Base-by-base conservation (phyloP, 2,329 filamentous ascomycete species). In the Fusarium coffeatum region DNA sequence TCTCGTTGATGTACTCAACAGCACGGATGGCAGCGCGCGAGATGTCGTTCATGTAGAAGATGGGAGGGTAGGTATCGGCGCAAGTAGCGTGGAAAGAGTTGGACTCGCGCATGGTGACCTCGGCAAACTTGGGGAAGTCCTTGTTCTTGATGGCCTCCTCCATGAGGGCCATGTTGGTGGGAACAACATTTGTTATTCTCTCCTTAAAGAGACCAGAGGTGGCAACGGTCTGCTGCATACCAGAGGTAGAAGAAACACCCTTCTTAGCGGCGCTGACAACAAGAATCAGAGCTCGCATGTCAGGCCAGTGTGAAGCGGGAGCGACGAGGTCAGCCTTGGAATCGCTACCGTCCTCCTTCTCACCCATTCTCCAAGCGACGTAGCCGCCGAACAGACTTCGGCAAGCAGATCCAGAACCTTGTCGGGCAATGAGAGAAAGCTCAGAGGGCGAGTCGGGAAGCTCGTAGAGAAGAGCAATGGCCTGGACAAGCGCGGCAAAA, bases 41-140 rank as follows among this genome's bases (percentile, higher is more conserved):
- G 18, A 95, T 90, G 78, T 99, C 96, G 82, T 98, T 99, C 86
- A 99, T 90, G 85, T 99, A 99, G 82, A 97, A 98, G 78, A 99
- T 99, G 20, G 97, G 96, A 46, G 97, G 96, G 82, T 93, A 94
- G 3, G 96, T 98, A 79, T 99, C 96, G 74, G 97, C 85, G 80
- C 96, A 98, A 60, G 91, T 93, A 40, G 96, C 93, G 81, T 99
- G 96, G 89, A 99, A 99, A 64, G 90, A 93, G 84, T 99, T 99
- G 78, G 92, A 97, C 79, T 99, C 96, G 80, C 90, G 91, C 94
- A 98, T 99, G 18, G 96, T 97, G 67, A 98, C 87, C 78, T 93
- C 90, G 25, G 92, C 96, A 77, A 99, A 99, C 22, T 87, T 84
- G 74, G 90, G 88, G 82, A 99, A 99, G 82, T 99, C 92, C 74